These are phyloP conservation scores for Magnusiomyces tetraspermus DNA, from an alignment of 1,139 yeast species.

Conservation along the genomic window DNA sequence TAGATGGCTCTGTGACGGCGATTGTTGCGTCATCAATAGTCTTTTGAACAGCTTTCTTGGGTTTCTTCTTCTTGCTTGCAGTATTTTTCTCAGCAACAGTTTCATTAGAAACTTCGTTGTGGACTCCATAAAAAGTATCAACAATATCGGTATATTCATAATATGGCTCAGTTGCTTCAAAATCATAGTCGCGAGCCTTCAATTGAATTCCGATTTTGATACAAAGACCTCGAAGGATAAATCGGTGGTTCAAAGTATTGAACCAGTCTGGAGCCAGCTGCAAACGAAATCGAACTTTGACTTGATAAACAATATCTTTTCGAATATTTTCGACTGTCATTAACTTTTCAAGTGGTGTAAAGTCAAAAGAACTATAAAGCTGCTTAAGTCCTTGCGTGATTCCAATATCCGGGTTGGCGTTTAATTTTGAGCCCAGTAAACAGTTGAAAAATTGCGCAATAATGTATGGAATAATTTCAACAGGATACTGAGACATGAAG, in stretches of 20 bases:
- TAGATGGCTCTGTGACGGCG: slow-evolving; percentile 27
- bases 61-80: slow-evolving; percentile 31
- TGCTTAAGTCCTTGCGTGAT: slow-evolving; percentile 1
- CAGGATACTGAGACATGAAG: slow-evolving; percentile 42
- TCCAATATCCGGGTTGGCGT: slow-evolving; percentile 1
- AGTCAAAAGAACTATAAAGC: neutral
- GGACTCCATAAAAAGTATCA: slow-evolving; percentile 22
- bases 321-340: slow-evolving; percentile 41
- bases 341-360: slow-evolving; percentile 14
- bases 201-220: slow-evolving; percentile 82
- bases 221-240: slow-evolving; percentile 64
- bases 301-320: slow-evolving; percentile 42
- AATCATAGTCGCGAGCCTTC: slow-evolving; percentile 45
- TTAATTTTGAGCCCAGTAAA: slow-evolving; percentile 34
- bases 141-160: slow-evolving; percentile 14
- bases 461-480: slow-evolving; percentile 46
- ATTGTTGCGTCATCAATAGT: slow-evolving; percentile 14
- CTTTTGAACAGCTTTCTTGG: slow-evolving; percentile 32
- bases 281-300: slow-evolving; percentile 47
- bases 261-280: slow-evolving; percentile 43
- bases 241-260: slow-evolving; percentile 20
- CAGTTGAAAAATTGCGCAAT: slow-evolving; percentile 68
- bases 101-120: no score
- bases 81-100: slow-evolving; percentile 34
- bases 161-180: slow-evolving; percentile 25